These are phyloP conservation scores for Nemania serpens DNA, from an alignment of 2,329 filamentous ascomycete genomes.

Conservation along the genomic window DNA sequence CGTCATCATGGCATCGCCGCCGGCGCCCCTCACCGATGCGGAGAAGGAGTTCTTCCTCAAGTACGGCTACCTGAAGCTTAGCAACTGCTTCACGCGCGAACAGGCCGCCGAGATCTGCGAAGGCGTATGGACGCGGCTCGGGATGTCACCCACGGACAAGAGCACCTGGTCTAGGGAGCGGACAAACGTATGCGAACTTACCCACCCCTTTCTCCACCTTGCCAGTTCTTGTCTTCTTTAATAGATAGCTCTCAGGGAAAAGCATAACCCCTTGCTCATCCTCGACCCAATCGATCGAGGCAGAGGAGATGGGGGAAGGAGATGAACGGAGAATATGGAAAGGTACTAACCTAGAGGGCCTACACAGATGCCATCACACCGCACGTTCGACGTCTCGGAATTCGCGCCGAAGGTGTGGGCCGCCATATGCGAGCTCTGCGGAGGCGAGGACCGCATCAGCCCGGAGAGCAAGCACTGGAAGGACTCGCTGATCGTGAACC, in stretches of 20 bases:
- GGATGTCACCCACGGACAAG: constrained; percentile 66
- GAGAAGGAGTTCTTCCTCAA: constrained; percentile 54
- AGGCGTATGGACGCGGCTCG: constrained; percentile 67
- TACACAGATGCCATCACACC: constrained; percentile 58
- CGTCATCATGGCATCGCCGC: constrained; percentile 34
- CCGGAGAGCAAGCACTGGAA: constrained; percentile 61
- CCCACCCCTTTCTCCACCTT: background rate
- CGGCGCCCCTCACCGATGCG: constrained; percentile 38
- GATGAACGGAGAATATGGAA: background rate
- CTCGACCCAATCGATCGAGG: background rate
- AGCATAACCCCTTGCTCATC: background rate
- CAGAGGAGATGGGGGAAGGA: background rate
- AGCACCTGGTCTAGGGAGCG: constrained; percentile 66
- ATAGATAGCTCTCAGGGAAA: background rate
- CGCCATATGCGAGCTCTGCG: constrained; percentile 68
- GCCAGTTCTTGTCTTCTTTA: background rate
- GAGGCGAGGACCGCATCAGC: constrained; percentile 61
- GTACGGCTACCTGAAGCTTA: constrained; percentile 60
- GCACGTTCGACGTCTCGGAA: constrained; percentile 54
- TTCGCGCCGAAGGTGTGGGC: constrained; percentile 70
- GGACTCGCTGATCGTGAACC: constrained; percentile 72
- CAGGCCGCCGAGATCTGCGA: constrained; percentile 42
- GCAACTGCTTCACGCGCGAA: constrained; percentile 48
- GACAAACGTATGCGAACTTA: constrained; percentile 52
- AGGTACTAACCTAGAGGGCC: background rate